A percentile compares a stretch with the other conserved stretches of the same genome.
Evolutionary conservation across 441 rosid species (phyloP).

Genomic region (Gossypium davidsonii): DNA sequence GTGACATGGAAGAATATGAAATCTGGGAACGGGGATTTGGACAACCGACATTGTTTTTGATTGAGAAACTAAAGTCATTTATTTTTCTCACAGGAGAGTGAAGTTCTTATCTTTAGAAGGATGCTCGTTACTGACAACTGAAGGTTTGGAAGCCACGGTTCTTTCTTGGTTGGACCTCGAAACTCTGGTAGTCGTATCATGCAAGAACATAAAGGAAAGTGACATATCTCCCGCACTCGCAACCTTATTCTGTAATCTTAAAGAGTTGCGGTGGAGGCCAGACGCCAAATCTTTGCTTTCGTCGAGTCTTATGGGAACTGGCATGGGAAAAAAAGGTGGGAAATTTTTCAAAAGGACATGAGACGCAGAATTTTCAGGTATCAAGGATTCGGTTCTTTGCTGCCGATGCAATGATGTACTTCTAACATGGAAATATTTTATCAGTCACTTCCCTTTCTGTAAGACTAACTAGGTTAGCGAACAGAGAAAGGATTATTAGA

Average conservation of each 20-base stretch:
- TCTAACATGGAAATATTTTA: not conserved
- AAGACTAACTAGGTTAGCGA: constrained; percentile 5
- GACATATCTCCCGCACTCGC: constrained; percentile 58
- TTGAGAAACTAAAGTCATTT: not conserved
- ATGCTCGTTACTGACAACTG: constrained; percentile 54
- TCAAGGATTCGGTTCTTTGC: constrained; percentile 11
- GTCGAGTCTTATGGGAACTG: constrained; percentile 39
- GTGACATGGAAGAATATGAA: not conserved
- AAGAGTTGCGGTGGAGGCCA: constrained; percentile 67
- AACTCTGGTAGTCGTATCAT: constrained; percentile 48
- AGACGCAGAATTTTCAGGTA: constrained; percentile 15
- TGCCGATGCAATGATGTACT: not conserved
- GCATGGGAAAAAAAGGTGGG: constrained; percentile 61
- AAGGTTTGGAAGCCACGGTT: constrained; percentile 53
- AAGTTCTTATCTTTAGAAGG: constrained; percentile 49
- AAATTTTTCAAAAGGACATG: constrained; percentile 56
- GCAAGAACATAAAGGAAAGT: constrained; percentile 50
- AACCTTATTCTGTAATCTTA: constrained; percentile 47
- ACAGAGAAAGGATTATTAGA: not conserved
- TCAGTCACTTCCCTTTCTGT: not conserved
- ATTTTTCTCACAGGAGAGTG: constrained; percentile 39
- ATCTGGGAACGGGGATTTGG: not conserved
- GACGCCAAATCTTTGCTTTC: constrained; percentile 55
- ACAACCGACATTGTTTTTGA: not conserved
- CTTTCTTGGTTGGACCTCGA: constrained; percentile 59